Conservation (phyloP, 768 basidiomycete genomes). For the Tulasnella sp. region DNA sequence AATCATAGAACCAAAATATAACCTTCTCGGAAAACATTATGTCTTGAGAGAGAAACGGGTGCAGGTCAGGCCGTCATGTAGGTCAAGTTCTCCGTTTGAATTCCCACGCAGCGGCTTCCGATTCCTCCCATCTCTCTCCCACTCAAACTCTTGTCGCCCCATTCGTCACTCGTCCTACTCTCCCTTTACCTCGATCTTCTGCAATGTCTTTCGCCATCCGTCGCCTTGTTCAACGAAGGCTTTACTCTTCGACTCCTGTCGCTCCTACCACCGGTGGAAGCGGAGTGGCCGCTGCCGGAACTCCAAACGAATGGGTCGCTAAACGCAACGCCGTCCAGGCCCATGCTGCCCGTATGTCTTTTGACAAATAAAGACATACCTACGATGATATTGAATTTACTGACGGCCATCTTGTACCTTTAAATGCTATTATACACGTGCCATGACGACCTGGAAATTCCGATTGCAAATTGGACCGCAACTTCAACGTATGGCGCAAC, state of each 20-base stretch:
- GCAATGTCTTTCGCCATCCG: background rate
- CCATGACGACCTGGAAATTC: background rate
- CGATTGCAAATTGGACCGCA: background rate
- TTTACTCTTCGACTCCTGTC: background rate
- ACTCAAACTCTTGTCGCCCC: background rate
- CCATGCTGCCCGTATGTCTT: constrained; percentile 50
- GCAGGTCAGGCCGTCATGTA: background rate
- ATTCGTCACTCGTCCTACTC: background rate
- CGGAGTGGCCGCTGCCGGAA: background rate
- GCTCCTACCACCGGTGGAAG: background rate
- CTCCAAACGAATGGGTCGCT: constrained; percentile 30
- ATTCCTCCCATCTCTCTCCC: background rate
- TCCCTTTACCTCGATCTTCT: background rate
- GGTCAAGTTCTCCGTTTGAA: background rate
- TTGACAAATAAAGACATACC: background rate
- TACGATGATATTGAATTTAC: background rate
- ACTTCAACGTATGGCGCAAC: background rate
- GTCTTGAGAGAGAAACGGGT: no score
- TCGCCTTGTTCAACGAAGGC: background rate
- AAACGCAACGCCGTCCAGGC: constrained; percentile 47
- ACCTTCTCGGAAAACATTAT: no score
- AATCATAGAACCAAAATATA: no score
- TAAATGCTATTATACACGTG: background rate
- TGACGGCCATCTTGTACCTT: background rate
- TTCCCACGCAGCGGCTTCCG: background rate